These are phyloP conservation scores for Tilletia caries DNA, from an alignment of 1,284 basidiomycete species.

Conservation along the genomic window DNA sequence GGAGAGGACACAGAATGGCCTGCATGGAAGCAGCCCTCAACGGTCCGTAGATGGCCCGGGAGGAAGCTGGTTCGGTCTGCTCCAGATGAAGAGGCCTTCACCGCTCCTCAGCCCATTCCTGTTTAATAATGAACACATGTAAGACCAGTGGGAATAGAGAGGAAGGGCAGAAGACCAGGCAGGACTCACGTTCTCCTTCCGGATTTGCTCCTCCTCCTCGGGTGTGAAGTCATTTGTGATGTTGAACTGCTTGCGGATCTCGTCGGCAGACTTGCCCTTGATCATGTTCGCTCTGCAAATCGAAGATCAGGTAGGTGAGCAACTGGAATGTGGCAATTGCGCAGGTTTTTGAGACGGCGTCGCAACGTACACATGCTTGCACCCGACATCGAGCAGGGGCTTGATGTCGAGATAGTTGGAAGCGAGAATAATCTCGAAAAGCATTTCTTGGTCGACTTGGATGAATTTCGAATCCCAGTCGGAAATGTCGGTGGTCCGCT, in stretches of 20 bases:
- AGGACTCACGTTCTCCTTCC: conserved; percentile 82
- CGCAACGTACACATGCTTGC: conserved; percentile 77
- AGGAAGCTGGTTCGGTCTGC: not conserved
- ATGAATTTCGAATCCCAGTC: conserved; percentile 99
- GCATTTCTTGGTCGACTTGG: conserved; percentile 86
- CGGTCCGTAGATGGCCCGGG: too few relatives aligned
- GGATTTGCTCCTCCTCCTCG: conserved; percentile 99
- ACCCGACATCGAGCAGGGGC: conserved; percentile 93
- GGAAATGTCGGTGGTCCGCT: conserved; percentile 92
- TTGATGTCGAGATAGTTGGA: conserved; percentile 99
- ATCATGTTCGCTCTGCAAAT: conserved; percentile 85
- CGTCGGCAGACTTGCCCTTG: conserved; percentile 94
- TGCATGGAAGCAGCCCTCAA: too few relatives aligned
- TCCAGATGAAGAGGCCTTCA: conserved; percentile 15
- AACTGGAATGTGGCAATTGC: not conserved
- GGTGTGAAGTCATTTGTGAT: conserved; percentile 79
- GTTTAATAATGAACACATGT: conserved; percentile 5
- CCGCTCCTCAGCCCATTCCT: conserved; percentile 53
- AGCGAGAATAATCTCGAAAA: conserved; percentile 98
- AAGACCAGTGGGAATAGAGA: not conserved
- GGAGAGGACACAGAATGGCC: too few relatives aligned
- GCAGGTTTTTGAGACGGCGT: not conserved
- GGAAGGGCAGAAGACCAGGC: not conserved
- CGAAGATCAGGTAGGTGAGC: conserved; percentile 9
- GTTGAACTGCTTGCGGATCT: conserved; percentile 93